These are phyloP conservation scores for Cytospora mali DNA, from an alignment of 2,329 filamentous ascomycete species.

Conservation along the genomic window DNA sequence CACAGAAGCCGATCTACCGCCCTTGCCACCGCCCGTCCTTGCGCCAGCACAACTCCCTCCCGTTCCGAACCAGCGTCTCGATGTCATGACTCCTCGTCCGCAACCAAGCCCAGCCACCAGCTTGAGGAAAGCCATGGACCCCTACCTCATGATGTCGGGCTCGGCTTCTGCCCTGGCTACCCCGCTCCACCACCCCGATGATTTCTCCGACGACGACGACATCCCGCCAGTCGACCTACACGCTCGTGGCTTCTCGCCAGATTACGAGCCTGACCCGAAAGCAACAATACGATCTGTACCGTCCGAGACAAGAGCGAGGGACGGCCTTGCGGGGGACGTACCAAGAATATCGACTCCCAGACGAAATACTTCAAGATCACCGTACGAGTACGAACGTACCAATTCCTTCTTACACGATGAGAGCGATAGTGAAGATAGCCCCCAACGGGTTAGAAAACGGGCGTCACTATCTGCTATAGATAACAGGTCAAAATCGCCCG, in stretches of 20 bases:
- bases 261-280: conserved; percentile 72
- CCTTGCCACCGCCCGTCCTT: conserved; percentile 51
- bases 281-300: conserved; percentile 71
- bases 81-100: conserved; percentile 37
- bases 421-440: conserved; percentile 52
- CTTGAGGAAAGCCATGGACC: conserved; percentile 83
- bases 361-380: conserved; percentile 38
- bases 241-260: conserved; percentile 69
- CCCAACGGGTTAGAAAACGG: conserved; percentile 29
- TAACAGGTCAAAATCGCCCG: conserved; percentile 1
- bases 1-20: conserved; percentile 49
- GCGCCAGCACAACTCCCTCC: conserved; percentile 39
- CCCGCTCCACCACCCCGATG: conserved; percentile 26
- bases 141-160: conserved; percentile 60
- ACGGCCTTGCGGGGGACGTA: conserved; percentile 28
- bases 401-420: conserved; percentile 57
- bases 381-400: conserved; percentile 39
- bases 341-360: conserved; percentile 39
- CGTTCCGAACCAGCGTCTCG: conserved; percentile 35
- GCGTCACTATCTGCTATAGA: not conserved
- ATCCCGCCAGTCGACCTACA: conserved; percentile 37
- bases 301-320: conserved; percentile 43
- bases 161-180: conserved; percentile 19
- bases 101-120: conserved; percentile 73
- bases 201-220: conserved; percentile 29